Conservation (phyloP, 179 eudicot genomes). For the Patellifolia procumbens region DNA sequence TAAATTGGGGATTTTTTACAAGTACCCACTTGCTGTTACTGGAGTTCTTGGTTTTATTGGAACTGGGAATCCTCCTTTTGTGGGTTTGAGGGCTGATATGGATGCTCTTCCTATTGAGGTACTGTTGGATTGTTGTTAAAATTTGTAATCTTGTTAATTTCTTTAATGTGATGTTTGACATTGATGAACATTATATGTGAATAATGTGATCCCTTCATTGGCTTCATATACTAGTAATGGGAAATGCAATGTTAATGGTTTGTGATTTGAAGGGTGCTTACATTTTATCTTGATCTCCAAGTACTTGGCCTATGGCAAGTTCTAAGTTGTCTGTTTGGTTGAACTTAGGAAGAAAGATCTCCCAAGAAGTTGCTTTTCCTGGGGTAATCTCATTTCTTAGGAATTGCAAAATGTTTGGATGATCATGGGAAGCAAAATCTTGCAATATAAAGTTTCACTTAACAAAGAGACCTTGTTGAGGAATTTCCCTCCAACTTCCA, state of each 20-base stretch:
- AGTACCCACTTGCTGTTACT: slow-evolving; percentile 74
- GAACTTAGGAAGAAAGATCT: too few species aligned
- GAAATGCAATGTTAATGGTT: background rate
- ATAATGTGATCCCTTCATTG: too few species aligned
- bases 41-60: slow-evolving; percentile 85
- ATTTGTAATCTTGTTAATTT: background rate
- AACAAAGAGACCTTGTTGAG: too few species aligned
- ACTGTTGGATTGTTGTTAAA: slow-evolving; percentile 12
- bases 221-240: background rate
- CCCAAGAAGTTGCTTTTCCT: too few species aligned
- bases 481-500: too few species aligned
- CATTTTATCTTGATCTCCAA: background rate
- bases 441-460: too few species aligned
- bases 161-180: background rate
- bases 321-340: too few species aligned
- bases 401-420: too few species aligned
- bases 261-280: background rate
- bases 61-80: slow-evolving; percentile 62
- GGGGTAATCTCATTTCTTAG: too few species aligned
- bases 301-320: background rate
- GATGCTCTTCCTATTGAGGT: slow-evolving; percentile 96
- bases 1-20: slow-evolving; percentile 56
- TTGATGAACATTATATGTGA: background rate
- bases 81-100: slow-evolving; percentile 85
- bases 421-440: too few species aligned